Evolutionary conservation across 1,284 basidiomycete genomes (phyloP), one percentile per base, ranked within the genome.

Genomic region (Cerrena zonata): DNA sequence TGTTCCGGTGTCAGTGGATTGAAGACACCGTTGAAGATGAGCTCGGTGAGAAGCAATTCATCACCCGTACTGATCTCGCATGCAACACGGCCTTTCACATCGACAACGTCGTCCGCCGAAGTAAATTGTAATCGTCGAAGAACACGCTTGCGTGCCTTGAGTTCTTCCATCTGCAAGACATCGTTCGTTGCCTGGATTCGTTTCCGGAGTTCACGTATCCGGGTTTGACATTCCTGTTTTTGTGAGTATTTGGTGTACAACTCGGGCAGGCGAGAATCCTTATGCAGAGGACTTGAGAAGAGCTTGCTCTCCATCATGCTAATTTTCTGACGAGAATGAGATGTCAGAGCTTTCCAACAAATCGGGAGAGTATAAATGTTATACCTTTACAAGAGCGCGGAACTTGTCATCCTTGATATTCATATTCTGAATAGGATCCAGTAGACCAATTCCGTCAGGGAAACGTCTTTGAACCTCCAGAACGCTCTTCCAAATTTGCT

Each of bases 11-110:
- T 74, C 37, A 99, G 70, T 2, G 89, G 69, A 63, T 97, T 97
- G 77, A 99, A 99, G 2, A 86, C 88, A 49, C 95, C 95, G 58
- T 96, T 94, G 76, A 99, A 99, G 58, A 99, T 89, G 65, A 99
- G 80, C 69, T 99, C 96, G 0, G 96, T 99, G 54, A 99, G 76
- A 25, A 99, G 75, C 45, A 99, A 70, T 70, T 99, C 96, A 64
- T 99, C 96, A 12, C 96, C 96, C 1, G 94, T 89, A 61, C 88
- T 93, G 67, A 99, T 98, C 72, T 99, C 96, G 68, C 96, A 99
- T 15, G 96, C 96, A 0, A 99, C 96, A 40, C 96, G 79, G 1
- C 96, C 96, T 71, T 99, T 99, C 78, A 95, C 87, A 65, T 98
- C 94, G 12, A 98, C 93, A 48, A 99, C 95, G 65, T 98, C 96